Evolutionary conservation across 352 stramenopile genomes (phyloP), one percentile per base, ranked within the genome.

Genomic region (Pythium chondricola): DNA sequence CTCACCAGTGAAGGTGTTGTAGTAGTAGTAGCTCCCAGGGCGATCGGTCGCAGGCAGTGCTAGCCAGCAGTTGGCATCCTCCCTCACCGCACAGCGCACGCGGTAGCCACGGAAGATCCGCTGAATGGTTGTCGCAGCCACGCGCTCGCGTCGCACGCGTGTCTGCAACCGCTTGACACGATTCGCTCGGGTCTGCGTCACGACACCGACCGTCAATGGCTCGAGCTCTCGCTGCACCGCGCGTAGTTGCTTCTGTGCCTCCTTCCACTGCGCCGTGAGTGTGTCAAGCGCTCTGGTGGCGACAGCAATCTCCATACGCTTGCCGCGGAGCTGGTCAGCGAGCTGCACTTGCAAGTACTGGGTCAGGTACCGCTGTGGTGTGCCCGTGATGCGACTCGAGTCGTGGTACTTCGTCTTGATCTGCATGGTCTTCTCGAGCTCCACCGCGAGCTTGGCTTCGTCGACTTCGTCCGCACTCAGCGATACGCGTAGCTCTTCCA

Each of bases 341-440:
- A 97, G 69, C 41, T 93, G 83, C n/a, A 94, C 81, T 60, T 94
- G 81, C 10, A 97, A 57, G 46, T 95, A 97, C 55, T 95, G 86
- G n/a, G 90, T 97, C 22, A 95, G 57, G 61, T 93, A 97, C 10
- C 90, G 80, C 61, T 97, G 90, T 36, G 80, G 85, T 2, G 80
- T 91, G 16, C 87, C 87, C 3, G 85, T 95, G 47, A 90, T 87
- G 30, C 80, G 74, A 29, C 73, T 88, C 13, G 78, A 91, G 56
- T 91, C 82, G 52, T 93, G 80, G 55, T 85, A 91, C 59, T 88
- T 88, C 20, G 79, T 86, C 55, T 86, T 88, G 53, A 91, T 88
- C 44, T 80, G 67, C 56, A 93, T 71, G 7, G 75, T 89, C 59
- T 92, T 92, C 30, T 88, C 74, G 6, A 95, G 61, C 33, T 93